Percentiles rank a stretch among this genome's conserved stretches.
Evolutionary conservation across 345 rosid species (phyloP).

Genomic region (Moricandia arvensis): DNA sequence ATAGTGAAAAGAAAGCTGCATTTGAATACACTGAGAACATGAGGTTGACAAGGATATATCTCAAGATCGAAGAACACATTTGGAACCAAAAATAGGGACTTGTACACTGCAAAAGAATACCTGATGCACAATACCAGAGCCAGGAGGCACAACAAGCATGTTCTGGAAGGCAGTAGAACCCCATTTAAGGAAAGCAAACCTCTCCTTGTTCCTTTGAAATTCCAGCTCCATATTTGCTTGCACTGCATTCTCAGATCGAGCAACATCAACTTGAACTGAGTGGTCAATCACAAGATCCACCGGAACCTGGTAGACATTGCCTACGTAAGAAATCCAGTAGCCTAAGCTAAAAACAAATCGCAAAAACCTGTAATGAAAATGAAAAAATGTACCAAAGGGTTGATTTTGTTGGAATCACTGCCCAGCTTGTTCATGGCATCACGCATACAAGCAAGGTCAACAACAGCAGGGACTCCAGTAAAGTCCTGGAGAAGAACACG

Average conservation of each 20-base stretch:
- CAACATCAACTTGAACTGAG: slow-evolving; percentile 93
- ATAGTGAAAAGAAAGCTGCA: not conserved
- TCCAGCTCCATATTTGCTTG: slow-evolving; percentile 94
- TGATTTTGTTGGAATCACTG: slow-evolving; percentile 85
- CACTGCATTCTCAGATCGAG: slow-evolving; percentile 87
- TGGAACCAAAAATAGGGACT: not conserved
- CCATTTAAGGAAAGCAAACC: slow-evolving; percentile 95
- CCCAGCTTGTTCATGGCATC: slow-evolving; percentile 94
- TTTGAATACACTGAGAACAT: not conserved
- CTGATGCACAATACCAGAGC: slow-evolving; percentile 97
- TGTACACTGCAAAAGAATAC: slow-evolving; percentile 35
- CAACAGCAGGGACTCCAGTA: slow-evolving; percentile 97
- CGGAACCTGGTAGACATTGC: slow-evolving; percentile 54
- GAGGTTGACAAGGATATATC: not conserved
- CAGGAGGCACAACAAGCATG: slow-evolving; percentile 98
- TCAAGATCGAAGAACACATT: not conserved
- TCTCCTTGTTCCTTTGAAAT: slow-evolving; percentile 78
- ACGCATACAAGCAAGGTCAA: slow-evolving; percentile 98
- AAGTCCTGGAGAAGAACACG: slow-evolving; percentile 89
- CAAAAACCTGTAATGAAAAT: not conserved
- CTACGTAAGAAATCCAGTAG: not conserved
- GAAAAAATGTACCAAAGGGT: slow-evolving; percentile 60
- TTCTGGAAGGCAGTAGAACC: slow-evolving; percentile 88
- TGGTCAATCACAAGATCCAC: slow-evolving; percentile 99
- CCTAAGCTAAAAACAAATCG: slow-evolving; percentile 4